Evolutionary conservation across 2,329 filamentous ascomycete genomes (phyloP), one percentile per base, ranked within the genome.

Genomic region (Rasamsonia emersonii): DNA sequence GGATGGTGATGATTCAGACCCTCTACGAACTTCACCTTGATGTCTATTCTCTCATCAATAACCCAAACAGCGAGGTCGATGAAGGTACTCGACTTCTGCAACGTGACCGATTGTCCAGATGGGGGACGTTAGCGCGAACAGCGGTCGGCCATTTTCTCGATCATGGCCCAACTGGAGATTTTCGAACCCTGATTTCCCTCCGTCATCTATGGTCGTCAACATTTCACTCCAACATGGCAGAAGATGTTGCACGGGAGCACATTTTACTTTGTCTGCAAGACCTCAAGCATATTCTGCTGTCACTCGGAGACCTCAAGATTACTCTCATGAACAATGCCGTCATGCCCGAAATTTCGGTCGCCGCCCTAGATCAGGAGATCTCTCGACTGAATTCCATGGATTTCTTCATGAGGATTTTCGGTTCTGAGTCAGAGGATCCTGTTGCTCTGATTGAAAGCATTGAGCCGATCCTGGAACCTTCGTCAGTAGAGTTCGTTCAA

Each of bases 301-400:
- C 61, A 3, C 51, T 68, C 8, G 63, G 59, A 9, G 62, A 62
- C n/a, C 62, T 63, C 17, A 59, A 66, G 5, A 53, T 65, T 0
- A 73, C 83, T 9, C 65, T 96, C 9, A 66, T 80, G 3, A 96
- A 98, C 55, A 96, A 94, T 50, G 73, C 77, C 1, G 73, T 88
- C 13, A 93, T 98, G 79, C 77, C 86, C 0, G 83, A 91, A 40
- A 73, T 98, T 30, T 95, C 89, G 0, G 62, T 77, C 2, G 71
- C 73, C n/a, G 84, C 86, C 1, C 79, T 91, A 5, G 88, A 96
- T 41, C 79, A 86, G 33, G 89, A 98, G 53, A 81, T 95, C 16
- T 89, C 85, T 9, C 86, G 88, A 47, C 70, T 96, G 19, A 94
- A 85, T 9, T 96, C 89, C 0, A 91, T 93, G 75, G 89, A 95